phyloP scores from a whole-genome alignment of 2,329 filamentous ascomycete species.

The Pyrenophora seminiperda region DNA sequence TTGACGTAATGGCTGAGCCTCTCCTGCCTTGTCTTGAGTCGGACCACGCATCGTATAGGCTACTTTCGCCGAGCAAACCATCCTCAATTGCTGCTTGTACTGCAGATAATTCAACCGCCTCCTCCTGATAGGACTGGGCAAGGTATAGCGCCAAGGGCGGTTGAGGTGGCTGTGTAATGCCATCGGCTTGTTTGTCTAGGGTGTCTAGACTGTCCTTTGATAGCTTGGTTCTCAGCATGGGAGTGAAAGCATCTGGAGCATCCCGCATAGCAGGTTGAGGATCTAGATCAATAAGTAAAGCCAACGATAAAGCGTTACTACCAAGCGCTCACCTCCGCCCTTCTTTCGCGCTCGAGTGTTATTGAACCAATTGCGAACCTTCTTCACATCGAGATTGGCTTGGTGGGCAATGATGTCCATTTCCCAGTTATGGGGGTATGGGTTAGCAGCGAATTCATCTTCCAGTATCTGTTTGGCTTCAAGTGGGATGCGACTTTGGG shows the following conservation, averaged over 20 bases:
- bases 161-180: conserved; percentile 30
- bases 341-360: conserved; percentile 44
- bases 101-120: conserved; percentile 33
- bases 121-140: conserved; percentile 43
- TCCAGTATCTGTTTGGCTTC: conserved; percentile 44
- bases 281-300: conserved; percentile 18
- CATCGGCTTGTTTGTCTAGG: conserved; percentile 31
- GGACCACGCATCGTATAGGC: conserved; percentile 33
- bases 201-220: conserved; percentile 41
- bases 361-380: conserved; percentile 46
- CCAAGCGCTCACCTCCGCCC: conserved; percentile 24
- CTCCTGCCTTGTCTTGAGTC: conserved; percentile 25
- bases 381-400: conserved; percentile 44
- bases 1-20: conserved; percentile 40
- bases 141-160: conserved; percentile 43
- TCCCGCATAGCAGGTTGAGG: conserved; percentile 1
- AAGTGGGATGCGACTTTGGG: conserved; percentile 37
- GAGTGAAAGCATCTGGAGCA: conserved; percentile 9
- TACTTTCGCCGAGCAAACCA: conserved; percentile 27
- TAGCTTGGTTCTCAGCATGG: conserved; percentile 28
- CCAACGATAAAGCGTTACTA: no score
- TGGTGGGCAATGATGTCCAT: conserved; percentile 46
- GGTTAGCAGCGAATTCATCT: conserved; percentile 43
- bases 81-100: conserved; percentile 41
- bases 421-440: conserved; percentile 45